Conservation (phyloP, 495 filamentous ascomycete species). For the Hypoxylon rickii region DNA sequence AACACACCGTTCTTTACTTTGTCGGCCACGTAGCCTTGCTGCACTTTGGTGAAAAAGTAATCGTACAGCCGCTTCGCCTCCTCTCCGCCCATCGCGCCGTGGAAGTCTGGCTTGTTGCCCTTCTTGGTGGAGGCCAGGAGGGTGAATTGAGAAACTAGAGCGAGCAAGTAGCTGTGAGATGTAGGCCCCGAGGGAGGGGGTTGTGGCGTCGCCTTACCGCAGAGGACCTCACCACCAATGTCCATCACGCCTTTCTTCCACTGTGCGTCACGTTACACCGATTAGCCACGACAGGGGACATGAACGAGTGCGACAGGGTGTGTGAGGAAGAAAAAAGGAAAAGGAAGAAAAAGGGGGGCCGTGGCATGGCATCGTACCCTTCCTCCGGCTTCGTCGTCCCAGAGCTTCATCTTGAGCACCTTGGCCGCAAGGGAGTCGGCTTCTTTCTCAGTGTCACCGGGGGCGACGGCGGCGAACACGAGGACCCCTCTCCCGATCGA, state of each 20-base stretch:
- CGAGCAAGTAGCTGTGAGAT: too few relatives aligned
- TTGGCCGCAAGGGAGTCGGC: conserved; percentile 81
- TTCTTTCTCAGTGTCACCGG: conserved; percentile 88
- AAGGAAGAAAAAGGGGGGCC: not conserved
- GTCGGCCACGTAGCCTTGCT: conserved; percentile 70
- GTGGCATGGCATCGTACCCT: conserved; percentile 49
- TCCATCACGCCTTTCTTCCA: conserved; percentile 90
- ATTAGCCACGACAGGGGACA: conserved; percentile 6
- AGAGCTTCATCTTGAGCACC: conserved; percentile 86
- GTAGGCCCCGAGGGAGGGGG: not conserved
- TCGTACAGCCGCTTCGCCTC: conserved; percentile 82
- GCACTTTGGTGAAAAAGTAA: conserved; percentile 75
- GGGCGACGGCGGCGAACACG: conserved; percentile 88
- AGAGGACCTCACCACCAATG: conserved; percentile 86
- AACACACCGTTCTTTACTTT: conserved; percentile 94
- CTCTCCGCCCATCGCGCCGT: conserved; percentile 77
- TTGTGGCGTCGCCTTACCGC: conserved; percentile 63
- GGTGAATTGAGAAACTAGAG: conserved; percentile 95
- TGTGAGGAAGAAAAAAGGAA: conserved; percentile 2
- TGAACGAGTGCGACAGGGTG: conserved; percentile 11
- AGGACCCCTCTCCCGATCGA: conserved; percentile 88
- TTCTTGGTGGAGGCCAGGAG: conserved; percentile 90
- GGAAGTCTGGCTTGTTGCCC: conserved; percentile 93
- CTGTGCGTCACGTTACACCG: conserved; percentile 52
- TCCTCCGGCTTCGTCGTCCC: conserved; percentile 75